Evolutionary conservation across 2,329 filamentous ascomycete genomes (phyloP).

Genomic region (Elsinoe batatas): DNA sequence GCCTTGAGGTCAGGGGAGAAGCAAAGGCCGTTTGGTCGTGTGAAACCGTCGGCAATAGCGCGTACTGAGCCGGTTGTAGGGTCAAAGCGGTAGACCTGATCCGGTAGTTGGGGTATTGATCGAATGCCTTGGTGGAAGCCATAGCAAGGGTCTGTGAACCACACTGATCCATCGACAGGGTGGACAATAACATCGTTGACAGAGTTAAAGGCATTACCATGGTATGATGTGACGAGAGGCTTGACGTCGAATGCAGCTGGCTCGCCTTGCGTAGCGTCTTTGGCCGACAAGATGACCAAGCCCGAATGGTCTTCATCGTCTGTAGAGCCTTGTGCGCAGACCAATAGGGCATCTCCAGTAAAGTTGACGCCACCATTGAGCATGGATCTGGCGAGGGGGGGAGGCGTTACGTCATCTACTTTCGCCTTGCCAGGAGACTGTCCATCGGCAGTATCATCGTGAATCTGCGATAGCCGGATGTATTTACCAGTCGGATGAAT

Average conservation of each 20-base stretch:
- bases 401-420: conserved; percentile 22
- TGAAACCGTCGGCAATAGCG: conserved; percentile 47
- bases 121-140: conserved; percentile 44
- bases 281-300: conserved; percentile 19
- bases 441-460: conserved; percentile 8
- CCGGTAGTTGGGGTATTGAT: conserved; percentile 41
- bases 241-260: conserved; percentile 19
- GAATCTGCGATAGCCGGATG: neutral
- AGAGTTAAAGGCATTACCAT: conserved; percentile 51
- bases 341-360: conserved; percentile 24
- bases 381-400: conserved; percentile 24
- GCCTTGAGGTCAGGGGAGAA: conserved; percentile 44
- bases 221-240: conserved; percentile 48
- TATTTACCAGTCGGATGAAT: neutral
- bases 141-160: conserved; percentile 24
- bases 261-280: conserved; percentile 3
- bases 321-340: conserved; percentile 25
- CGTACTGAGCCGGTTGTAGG: conserved; percentile 40
- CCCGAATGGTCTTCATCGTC: conserved; percentile 17
- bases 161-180: conserved; percentile 30
- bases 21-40: conserved; percentile 44
- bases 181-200: conserved; percentile 49
- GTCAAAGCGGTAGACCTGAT: conserved; percentile 50
- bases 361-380: conserved; percentile 44
- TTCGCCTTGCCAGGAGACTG: conserved; percentile 22